phyloP scores from a whole-genome alignment of 2,329 filamentous ascomycete genomes.

The Sphaerulina vaccinii region DNA sequence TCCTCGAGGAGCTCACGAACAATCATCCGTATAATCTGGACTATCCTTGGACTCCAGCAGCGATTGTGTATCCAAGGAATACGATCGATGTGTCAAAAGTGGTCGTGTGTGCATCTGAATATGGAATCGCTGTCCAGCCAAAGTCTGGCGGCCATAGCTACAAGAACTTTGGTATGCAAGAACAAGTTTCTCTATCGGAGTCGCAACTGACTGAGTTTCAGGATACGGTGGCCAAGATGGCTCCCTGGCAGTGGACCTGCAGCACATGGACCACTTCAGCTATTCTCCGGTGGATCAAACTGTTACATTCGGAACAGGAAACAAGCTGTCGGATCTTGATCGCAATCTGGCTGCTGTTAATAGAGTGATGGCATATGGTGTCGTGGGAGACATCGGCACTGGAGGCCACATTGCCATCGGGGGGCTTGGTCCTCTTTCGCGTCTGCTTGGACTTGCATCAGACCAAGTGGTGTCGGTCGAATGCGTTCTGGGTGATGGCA shows the following conservation, averaged over 20 bases:
- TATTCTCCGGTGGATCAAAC: slow-evolving; percentile 15
- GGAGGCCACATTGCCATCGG: slow-evolving; percentile 26
- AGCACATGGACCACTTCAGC: slow-evolving; percentile 19
- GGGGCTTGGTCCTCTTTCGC: slow-evolving; percentile 47
- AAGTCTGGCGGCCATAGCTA: slow-evolving; percentile 24
- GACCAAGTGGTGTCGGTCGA: slow-evolving; percentile 47
- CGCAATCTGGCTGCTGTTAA: slow-evolving; percentile 11
- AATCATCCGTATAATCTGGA: slow-evolving; percentile 24
- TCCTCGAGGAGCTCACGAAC: slow-evolving; percentile 18
- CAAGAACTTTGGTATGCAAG: slow-evolving; percentile 16
- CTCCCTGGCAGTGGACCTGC: slow-evolving; percentile 16
- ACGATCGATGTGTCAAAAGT: slow-evolving; percentile 17
- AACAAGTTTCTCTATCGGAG: not conserved
- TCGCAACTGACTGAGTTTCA: not conserved
- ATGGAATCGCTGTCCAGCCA: slow-evolving; percentile 21
- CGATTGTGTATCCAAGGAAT: slow-evolving; percentile 20
- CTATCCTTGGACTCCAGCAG: slow-evolving; percentile 15
- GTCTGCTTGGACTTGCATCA: slow-evolving; percentile 54
- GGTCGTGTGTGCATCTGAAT: slow-evolving; percentile 20
- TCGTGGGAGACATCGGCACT: slow-evolving; percentile 19
- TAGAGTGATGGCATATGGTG: slow-evolving; percentile 19
- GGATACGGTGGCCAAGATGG: slow-evolving; percentile 21
- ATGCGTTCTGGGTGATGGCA: slow-evolving; percentile 43
- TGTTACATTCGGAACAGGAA: slow-evolving; percentile 20
- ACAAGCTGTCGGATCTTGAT: slow-evolving; percentile 17